These are phyloP conservation scores for Ophiocordyceps unilateralis DNA, from an alignment of 2,329 filamentous ascomycete genomes.

Conservation along the genomic window DNA sequence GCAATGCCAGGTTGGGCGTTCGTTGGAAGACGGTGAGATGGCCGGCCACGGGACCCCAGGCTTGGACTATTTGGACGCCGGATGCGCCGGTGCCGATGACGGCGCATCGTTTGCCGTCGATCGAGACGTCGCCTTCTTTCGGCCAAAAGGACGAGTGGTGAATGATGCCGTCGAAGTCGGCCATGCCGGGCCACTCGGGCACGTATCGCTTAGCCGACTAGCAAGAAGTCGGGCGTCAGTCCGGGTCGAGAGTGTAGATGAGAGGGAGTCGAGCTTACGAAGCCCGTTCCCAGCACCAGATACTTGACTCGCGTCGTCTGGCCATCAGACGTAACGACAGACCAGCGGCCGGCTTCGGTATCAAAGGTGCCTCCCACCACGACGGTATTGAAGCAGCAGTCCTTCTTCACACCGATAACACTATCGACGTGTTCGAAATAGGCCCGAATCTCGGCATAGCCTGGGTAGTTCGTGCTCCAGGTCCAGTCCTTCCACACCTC, in stretches of 20 bases:
- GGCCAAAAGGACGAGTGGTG: slow-evolving; percentile 47
- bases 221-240: neutral
- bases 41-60: slow-evolving; percentile 33
- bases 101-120: slow-evolving; percentile 39
- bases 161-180: slow-evolving; percentile 40
- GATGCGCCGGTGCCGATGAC: slow-evolving; percentile 49
- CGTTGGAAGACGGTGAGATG: slow-evolving; percentile 45
- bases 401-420: slow-evolving; percentile 35
- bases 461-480: slow-evolving; percentile 35
- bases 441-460: slow-evolving; percentile 29
- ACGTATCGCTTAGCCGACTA: slow-evolving; percentile 41
- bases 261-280: slow-evolving; percentile 13
- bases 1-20: slow-evolving; percentile 47
- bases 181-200: slow-evolving; percentile 40
- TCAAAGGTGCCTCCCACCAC: slow-evolving; percentile 36
- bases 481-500: slow-evolving; percentile 37
- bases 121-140: slow-evolving; percentile 29
- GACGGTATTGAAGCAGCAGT: slow-evolving; percentile 36
- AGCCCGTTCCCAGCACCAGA: slow-evolving; percentile 35
- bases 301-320: slow-evolving; percentile 30
- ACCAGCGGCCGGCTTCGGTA: slow-evolving; percentile 27
- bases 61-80: slow-evolving; percentile 47
- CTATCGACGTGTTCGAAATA: slow-evolving; percentile 46
- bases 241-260: neutral
- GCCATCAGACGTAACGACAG: slow-evolving; percentile 29